These are phyloP conservation scores for Ulvella scutata DNA, from an alignment of 139 green algal genomes.

Conservation along the genomic window DNA sequence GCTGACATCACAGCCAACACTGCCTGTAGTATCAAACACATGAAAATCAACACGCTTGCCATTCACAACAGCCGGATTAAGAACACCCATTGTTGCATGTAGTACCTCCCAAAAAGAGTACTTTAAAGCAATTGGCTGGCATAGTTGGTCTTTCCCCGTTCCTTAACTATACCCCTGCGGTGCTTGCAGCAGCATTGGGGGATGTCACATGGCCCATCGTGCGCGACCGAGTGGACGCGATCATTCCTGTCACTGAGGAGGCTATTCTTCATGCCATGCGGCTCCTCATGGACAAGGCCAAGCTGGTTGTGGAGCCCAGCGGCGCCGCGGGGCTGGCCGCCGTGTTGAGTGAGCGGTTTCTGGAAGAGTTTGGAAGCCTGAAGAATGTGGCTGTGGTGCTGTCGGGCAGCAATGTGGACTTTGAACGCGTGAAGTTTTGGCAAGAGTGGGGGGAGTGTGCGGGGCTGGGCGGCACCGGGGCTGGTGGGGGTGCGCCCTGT, in stretches of 20 bases:
- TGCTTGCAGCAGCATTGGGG: slow-evolving; percentile 32
- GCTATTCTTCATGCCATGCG: slow-evolving; percentile 71
- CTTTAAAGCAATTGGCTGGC: too few relatives aligned
- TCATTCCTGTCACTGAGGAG: slow-evolving; percentile 43
- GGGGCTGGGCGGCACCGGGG: not conserved
- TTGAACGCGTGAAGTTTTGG: slow-evolving; percentile 9
- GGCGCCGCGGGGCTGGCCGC: slow-evolving; percentile 62
- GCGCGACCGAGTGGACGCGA: slow-evolving; percentile 45
- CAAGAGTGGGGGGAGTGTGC: not conserved
- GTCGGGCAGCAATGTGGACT: slow-evolving; percentile 61
- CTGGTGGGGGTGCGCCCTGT: too few relatives aligned
- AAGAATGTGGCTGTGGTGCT: slow-evolving; percentile 54
- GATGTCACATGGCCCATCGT: slow-evolving; percentile 66
- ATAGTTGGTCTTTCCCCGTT: too few relatives aligned
- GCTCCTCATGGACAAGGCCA: slow-evolving; percentile 48
- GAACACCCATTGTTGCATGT: not conserved
- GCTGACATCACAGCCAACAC: too few relatives aligned
- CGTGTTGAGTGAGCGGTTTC: slow-evolving; percentile 20
- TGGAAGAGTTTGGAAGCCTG: not conserved
- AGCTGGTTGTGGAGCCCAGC: slow-evolving; percentile 73
- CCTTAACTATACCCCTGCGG: not conserved
- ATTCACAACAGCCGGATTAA: not conserved
- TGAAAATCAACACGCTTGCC: slow-evolving; percentile 4
- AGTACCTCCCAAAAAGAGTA: too few relatives aligned
- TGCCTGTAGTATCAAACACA: not conserved